Percentiles rank a stretch among this genome's conserved stretches.
phyloP scores from a whole-genome alignment of 768 basidiomycete species.

The Russula griseocarnosa region DNA sequence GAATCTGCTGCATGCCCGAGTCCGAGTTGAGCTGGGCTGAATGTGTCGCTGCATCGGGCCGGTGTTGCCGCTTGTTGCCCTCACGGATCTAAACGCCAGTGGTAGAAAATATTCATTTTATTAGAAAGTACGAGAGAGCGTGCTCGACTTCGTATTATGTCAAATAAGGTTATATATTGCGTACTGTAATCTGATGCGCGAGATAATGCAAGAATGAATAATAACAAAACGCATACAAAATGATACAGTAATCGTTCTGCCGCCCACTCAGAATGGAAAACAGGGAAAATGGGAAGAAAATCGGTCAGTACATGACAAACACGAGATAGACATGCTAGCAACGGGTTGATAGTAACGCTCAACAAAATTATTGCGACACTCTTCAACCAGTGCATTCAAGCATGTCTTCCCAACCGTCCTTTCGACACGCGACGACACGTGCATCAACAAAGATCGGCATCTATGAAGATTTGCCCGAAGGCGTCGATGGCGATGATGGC shows the following conservation, averaged over 20 bases:
- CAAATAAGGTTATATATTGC: conserved; percentile 16
- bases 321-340: not conserved
- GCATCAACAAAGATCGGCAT: conserved; percentile 70
- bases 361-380: conserved; percentile 41
- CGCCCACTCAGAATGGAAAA: not conserved
- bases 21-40: too few species aligned
- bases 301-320: conserved; percentile 11
- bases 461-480: too few species aligned
- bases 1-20: too few species aligned
- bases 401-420: conserved; percentile 80
- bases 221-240: conserved; percentile 9
- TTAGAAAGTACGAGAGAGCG: not conserved
- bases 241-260: too few species aligned
- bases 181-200: conserved; percentile 9
- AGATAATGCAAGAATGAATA: too few species aligned
- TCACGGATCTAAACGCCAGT: too few species aligned
- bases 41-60: too few species aligned
- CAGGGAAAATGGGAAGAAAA: not conserved
- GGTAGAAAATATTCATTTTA: not conserved
- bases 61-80: too few species aligned
- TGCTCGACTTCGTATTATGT: not conserved
- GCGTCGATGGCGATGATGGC: conserved; percentile 34
- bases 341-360: too few species aligned
- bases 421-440: conserved; percentile 62
- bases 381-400: conserved; percentile 65